Conservation (phyloP, 176 grass and related monocot species). For the Tuctoria greenei region DNA sequence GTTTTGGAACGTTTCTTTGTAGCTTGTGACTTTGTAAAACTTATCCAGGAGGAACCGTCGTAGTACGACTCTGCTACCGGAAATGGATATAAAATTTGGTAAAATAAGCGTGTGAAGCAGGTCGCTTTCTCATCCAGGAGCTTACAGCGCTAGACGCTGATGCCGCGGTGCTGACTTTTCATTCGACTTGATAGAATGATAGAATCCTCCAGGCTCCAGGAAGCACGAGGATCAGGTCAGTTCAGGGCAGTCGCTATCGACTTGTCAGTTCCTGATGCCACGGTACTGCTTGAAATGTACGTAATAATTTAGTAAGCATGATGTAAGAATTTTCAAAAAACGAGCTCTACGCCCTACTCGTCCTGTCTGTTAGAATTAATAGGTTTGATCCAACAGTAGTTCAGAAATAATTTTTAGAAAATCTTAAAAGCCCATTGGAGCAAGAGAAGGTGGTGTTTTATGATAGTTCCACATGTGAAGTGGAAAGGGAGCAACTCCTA, state of each 20-base stretch:
- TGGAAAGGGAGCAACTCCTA: too few species aligned
- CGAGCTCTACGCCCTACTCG: not conserved
- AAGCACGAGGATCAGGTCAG: not conserved
- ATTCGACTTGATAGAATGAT: not conserved
- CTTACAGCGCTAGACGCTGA: not conserved
- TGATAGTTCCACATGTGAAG: too few species aligned
- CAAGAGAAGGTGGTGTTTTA: too few species aligned
- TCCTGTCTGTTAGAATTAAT: too few species aligned
- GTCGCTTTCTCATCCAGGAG: not conserved
- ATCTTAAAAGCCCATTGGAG: too few species aligned
- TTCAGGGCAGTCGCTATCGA: not conserved
- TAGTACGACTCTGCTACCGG: too few species aligned
- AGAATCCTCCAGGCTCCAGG: too few species aligned
- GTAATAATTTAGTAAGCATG: not conserved
- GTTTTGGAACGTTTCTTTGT: conserved; percentile 7
- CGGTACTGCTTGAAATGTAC: not conserved
- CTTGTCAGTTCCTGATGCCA: not conserved
- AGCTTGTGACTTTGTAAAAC: not conserved
- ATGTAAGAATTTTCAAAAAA: not conserved
- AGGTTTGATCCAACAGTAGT: too few species aligned
- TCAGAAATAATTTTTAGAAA: too few species aligned
- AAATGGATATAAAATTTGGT: too few species aligned
- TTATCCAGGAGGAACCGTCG: too few species aligned
- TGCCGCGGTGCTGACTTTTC: not conserved
- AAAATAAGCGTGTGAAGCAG: not conserved